phyloP scores from a whole-genome alignment of 495 filamentous ascomycete species.

The Parmelia sp. region DNA sequence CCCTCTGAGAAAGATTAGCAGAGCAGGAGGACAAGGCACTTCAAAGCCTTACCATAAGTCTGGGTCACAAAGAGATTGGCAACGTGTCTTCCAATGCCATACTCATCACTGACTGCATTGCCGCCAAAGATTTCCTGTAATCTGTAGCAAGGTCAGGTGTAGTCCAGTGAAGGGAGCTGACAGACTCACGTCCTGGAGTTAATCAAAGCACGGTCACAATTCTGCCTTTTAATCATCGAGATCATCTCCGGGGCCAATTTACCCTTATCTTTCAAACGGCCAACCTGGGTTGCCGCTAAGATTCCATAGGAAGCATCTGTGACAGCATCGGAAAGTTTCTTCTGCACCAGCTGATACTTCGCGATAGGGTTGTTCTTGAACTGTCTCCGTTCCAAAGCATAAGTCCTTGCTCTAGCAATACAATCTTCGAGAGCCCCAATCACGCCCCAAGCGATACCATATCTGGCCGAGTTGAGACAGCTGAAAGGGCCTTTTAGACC shows the following conservation, averaged over 20 bases:
- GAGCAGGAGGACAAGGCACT: not conserved
- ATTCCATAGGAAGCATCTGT: conserved; percentile 90
- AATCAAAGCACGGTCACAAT: conserved; percentile 83
- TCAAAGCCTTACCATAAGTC: conserved; percentile 63
- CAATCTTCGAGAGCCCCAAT: conserved; percentile 95
- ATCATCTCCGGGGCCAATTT: conserved; percentile 93
- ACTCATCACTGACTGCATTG: conserved; percentile 95
- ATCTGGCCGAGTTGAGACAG: conserved; percentile 86
- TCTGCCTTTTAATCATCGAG: conserved; percentile 96
- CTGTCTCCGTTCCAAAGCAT: conserved; percentile 86
- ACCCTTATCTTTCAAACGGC: conserved; percentile 85
- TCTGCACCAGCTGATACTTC: conserved; percentile 97
- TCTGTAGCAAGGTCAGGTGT: conserved; percentile 34
- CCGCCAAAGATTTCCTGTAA: conserved; percentile 95
- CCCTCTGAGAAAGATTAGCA: conserved; percentile 18
- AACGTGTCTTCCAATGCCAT: conserved; percentile 88
- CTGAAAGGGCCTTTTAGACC: conserved; percentile 85
- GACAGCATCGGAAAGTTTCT: conserved; percentile 87
- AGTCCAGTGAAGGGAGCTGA: conserved; percentile 9
- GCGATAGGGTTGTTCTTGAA: conserved; percentile 95
- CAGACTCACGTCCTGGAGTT: conserved; percentile 63
- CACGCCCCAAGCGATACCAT: conserved; percentile 87
- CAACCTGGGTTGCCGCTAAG: conserved; percentile 80
- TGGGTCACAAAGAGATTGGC: conserved; percentile 96
- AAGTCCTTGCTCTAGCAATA: conserved; percentile 69